Base-by-base conservation (phyloP, 1,139 yeast genomes). In the Debaryomycetaceae sp. region DNA sequence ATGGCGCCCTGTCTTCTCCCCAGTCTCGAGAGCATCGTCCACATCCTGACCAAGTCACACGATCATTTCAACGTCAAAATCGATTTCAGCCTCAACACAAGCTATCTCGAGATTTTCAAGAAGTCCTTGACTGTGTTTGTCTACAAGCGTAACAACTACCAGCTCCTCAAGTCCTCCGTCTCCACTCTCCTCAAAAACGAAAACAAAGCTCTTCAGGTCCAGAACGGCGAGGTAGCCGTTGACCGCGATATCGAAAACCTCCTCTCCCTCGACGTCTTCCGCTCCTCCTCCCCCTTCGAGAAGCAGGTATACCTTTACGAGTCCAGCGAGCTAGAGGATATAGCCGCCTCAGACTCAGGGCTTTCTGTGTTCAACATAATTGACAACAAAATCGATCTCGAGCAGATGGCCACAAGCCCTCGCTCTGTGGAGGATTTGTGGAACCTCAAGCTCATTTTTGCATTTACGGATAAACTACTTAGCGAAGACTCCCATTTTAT, bases 1-100 rank as follows among this genome's bases (percentile, higher is more conserved):
- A 47, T 52, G 39, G 68, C 95, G 1, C 97, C 97, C 0, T 80
- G 88, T 53, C 62, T 89, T 39, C 62, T 90, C 34, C 95, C 96
- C 0, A 76, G 78, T 36, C 60, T 87, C 31, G 67, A 70, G 20
- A 65, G 66, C 0, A 80, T 89, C 17, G 42, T 47, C n/a, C 57
- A 59, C 4, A 65, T 81, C 6, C 62, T 67, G 38, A 72, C 82
- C 0, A 53, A 58, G 6, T 72, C 80, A 3, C 57, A 63, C 1
- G 75, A 75, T 31, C 72, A 74, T 55, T 79, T 77, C 54, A 68
- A 71, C 13, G 72, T 81, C 6, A 52, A 54, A 23, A 66, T 71
- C 45, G 76, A 73, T 60, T 72, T 73, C 48, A 63, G 53, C 37
- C 58, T 62, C 42, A 68, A 69, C 54, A 62, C 71, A 1, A 66